Evolutionary conservation across 768 basidiomycete species (phyloP).

Genomic region (Multifurca ochricompacta): DNA sequence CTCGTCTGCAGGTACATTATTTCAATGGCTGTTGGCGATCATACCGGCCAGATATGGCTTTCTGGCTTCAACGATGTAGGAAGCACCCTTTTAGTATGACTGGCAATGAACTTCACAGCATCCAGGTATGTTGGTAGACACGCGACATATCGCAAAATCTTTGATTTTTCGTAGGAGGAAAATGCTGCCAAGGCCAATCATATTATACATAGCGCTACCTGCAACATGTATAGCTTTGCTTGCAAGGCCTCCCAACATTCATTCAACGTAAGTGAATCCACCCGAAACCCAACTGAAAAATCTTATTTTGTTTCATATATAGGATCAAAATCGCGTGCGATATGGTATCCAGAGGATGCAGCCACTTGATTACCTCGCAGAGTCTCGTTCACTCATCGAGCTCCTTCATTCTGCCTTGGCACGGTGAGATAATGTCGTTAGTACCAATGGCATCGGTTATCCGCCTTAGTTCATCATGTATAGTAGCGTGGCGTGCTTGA

Average conservation of each 20-base stretch:
- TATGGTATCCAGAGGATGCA: conserved; percentile 71
- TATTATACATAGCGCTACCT: conserved; percentile 55
- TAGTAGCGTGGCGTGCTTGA: not conserved
- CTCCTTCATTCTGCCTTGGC: conserved; percentile 57
- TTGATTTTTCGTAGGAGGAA: conserved; percentile 37
- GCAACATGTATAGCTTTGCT: conserved; percentile 70
- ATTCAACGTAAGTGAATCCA: conserved; percentile 54
- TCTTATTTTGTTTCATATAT: conserved; percentile 3
- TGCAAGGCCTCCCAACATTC: conserved; percentile 85
- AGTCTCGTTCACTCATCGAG: conserved; percentile 50
- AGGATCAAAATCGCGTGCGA: conserved; percentile 79
- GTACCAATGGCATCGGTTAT: not conserved
- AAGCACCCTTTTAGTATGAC: conserved; percentile 63
- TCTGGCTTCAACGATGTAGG: conserved; percentile 95
- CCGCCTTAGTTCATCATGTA: conserved; percentile 4
- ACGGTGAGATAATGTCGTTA: conserved; percentile 20
- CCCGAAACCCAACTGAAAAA: not conserved
- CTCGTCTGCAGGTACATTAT: conserved; percentile 57
- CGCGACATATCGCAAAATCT: not conserved
- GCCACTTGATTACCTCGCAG: conserved; percentile 61
- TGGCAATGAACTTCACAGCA: conserved; percentile 67
- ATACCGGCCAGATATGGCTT: conserved; percentile 85
- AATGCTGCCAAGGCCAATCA: conserved; percentile 52
- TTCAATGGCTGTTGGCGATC: conserved; percentile 81
- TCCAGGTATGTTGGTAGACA: conserved; percentile 43